Base-by-base conservation (phyloP, 257 asterid species). In the Petunia secreta region DNA sequence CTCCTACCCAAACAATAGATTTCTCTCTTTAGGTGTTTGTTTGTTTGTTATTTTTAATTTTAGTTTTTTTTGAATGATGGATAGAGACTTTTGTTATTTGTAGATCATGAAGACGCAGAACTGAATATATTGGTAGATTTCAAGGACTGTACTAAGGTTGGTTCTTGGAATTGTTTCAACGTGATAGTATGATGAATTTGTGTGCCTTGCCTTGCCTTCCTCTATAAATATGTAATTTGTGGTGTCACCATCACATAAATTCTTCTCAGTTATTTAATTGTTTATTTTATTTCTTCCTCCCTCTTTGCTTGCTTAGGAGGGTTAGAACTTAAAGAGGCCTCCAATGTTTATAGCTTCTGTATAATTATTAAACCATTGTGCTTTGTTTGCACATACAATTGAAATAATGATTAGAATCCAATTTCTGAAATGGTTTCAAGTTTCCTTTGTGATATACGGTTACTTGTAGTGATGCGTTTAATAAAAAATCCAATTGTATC, bases 51-150 rank as follows among this genome's bases (percentile, higher is more conserved):
- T 1, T 52, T 10, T 50, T 3, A 8, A 13, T 40, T 57, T 25
- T 25, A 25, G 77, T 69, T 14, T 8, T 73, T 63, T 73, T 9
- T 75, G 75, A 14, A 55, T 74, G 69, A 66, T 84, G 78, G 63
- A 78, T 63, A 66, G 76, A 58, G 63, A 82, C 43, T 36, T 63
- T 58, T 75, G 62, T 69, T 60, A 14, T n/a, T 15, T 84, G 87
- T 80, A 84, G 87, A 87, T 83, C 66, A 79, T 83, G 81, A 71
- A 75, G 75, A 71, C 25, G 46, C 81, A 55, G 58, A 81, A 77
- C 63, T 66, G 79, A 58, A 2, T 76, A 76, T 58, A 68, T 68
- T 16, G 40, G 58, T 68, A 68, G 40, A 71, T 71, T 71, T 48
- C 43, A 59, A 46, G 8, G 41, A 46, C 43, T 46, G 77, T 48